A percentile compares a stretch with the other conserved stretches of the same genome.
These are phyloP conservation scores for Lactarius evosmus DNA, from an alignment of 768 basidiomycete genomes.

Conservation along the genomic window DNA sequence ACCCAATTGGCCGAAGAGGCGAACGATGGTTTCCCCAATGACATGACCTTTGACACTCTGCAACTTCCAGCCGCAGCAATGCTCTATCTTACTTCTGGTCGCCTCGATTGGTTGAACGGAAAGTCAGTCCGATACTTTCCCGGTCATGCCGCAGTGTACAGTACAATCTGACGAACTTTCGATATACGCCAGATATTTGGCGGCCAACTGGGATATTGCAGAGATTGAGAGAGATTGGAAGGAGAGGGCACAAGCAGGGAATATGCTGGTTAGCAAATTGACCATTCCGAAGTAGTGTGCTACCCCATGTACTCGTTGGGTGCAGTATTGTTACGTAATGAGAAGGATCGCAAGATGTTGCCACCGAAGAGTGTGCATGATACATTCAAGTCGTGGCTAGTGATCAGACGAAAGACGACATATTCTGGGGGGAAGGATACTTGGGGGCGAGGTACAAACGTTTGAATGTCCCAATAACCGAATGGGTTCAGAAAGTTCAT, in stretches of 20 bases:
- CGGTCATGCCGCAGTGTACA: not conserved
- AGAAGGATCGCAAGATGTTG: too few species aligned
- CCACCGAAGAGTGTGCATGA: too few species aligned
- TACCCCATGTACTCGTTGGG: too few species aligned
- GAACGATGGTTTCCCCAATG: conserved; percentile 8
- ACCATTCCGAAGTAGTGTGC: not conserved
- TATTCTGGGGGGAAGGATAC: too few species aligned
- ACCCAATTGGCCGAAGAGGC: not conserved
- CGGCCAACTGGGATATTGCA: conserved; percentile 13
- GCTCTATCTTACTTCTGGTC: conserved; percentile 29
- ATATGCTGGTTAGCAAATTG: conserved; percentile 11
- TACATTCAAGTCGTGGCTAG: too few species aligned
- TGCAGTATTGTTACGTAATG: too few species aligned
- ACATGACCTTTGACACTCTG: conserved; percentile 21
- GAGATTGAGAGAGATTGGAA: conserved; percentile 13
- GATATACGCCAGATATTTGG: conserved; percentile 7
- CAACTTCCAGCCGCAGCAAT: conserved; percentile 29
- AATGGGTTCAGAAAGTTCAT: too few species aligned
- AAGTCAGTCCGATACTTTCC: conserved; percentile 16
- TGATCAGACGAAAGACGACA: too few species aligned
- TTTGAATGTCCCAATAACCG: too few species aligned
- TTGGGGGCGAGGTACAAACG: too few species aligned
- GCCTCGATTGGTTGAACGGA: conserved; percentile 29
- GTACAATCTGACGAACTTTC: not conserved
- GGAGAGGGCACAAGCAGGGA: conserved; percentile 4